Percentiles rank a stretch among this genome's conserved stretches.
These are phyloP conservation scores for Diplodia seriata DNA, from an alignment of 2,329 filamentous ascomycete genomes.

Conservation along the genomic window DNA sequence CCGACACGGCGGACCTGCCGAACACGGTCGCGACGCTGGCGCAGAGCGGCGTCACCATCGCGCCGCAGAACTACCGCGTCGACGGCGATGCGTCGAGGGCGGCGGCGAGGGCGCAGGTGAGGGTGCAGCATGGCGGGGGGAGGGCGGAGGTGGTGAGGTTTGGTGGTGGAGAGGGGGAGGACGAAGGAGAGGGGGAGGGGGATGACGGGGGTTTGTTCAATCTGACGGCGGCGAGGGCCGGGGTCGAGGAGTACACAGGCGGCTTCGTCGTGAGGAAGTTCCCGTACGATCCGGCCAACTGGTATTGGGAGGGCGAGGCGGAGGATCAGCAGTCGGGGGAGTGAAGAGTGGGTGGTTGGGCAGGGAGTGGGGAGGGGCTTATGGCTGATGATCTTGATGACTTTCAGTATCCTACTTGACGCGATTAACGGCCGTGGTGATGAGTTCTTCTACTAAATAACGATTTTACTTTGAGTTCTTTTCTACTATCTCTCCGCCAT, in stretches of 20 bases:
- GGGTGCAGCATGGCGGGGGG: constrained; percentile 47
- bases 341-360: background rate
- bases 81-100: constrained; percentile 45
- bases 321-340: background rate
- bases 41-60: constrained; percentile 53
- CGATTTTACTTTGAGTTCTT: background rate
- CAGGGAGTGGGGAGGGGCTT: background rate
- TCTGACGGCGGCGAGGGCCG: background rate
- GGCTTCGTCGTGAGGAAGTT: constrained; percentile 50
- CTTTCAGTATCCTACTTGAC: background rate
- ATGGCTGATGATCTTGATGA: background rate
- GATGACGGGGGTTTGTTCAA: background rate
- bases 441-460: too few species aligned
- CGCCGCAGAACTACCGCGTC: constrained; percentile 53
- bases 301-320: constrained; percentile 1
- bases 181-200: rapidly evolving
- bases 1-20: constrained; percentile 52
- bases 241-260: background rate
- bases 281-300: constrained; percentile 23
- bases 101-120: constrained; percentile 50
- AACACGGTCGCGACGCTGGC: constrained; percentile 61
- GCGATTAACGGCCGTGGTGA: too few species aligned
- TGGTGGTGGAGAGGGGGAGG: constrained; percentile 33
- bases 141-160: constrained; percentile 43
- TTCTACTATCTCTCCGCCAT: background rate